Evolutionary conservation across 352 stramenopile species (phyloP).

Genomic region (Albugo laibachii): DNA sequence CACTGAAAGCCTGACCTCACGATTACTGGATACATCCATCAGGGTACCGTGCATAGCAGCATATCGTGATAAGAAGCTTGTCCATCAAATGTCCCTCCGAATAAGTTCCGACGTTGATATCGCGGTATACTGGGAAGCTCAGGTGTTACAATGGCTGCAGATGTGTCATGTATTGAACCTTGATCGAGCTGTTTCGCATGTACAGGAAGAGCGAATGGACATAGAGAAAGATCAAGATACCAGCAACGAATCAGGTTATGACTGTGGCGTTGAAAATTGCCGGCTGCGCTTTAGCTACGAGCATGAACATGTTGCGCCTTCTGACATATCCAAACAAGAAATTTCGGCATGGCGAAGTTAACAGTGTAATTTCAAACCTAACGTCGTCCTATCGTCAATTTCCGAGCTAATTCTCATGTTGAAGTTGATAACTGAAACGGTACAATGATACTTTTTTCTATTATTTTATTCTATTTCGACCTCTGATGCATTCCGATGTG

Average conservation of each 20-base stretch:
- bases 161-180: conserved; percentile 16
- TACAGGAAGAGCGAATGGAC: no score
- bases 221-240: no score
- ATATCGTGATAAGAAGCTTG: conserved; percentile 25
- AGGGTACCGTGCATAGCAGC: conserved; percentile 18
- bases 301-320: conserved; percentile 47
- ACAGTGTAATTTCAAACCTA: not conserved
- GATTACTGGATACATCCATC: not conserved
- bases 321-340: conserved; percentile 30
- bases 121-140: conserved; percentile 27
- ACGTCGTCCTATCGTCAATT: no score
- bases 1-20: not conserved
- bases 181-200: no score
- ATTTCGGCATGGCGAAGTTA: conserved; percentile 28
- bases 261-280: conserved; percentile 36
- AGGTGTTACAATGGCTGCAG: conserved; percentile 31
- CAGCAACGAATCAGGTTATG: conserved; percentile 9
- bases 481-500: no score
- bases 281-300: conserved; percentile 43
- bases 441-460: no score
- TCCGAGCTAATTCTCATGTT: no score
- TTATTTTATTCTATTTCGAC: no score
- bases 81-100: conserved; percentile 20
- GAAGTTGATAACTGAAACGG: no score
- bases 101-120: conserved; percentile 13